Conservation (phyloP, 768 basidiomycete genomes). For the Tremella yokohamensis region DNA sequence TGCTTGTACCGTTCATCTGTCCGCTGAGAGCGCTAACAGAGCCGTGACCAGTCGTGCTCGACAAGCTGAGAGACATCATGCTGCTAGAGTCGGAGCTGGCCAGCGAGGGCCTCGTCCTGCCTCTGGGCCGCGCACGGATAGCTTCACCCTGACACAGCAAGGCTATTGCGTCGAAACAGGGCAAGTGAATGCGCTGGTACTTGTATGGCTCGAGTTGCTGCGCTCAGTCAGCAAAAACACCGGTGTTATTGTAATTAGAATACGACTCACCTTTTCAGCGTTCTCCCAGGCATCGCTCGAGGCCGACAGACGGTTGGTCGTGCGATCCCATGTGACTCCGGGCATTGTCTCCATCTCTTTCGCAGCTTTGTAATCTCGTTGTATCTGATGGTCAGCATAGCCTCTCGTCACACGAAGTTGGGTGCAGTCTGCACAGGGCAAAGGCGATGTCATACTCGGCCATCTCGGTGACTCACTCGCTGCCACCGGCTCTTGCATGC, state of each 20-base stretch:
- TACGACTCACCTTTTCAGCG: constrained; percentile 29
- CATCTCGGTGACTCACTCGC: constrained; percentile 18
- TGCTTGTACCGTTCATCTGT: neutral
- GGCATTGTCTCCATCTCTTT: constrained; percentile 37
- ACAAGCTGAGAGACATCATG: constrained; percentile 9
- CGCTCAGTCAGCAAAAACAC: neutral
- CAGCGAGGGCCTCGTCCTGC: constrained; percentile 22
- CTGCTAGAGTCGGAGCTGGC: constrained; percentile 24
- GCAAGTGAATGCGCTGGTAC: constrained; percentile 30
- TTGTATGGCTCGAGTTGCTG: constrained; percentile 31
- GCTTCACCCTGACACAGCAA: constrained; percentile 25
- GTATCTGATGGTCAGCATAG: constrained; percentile 20
- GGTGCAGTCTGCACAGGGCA: neutral
- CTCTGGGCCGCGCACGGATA: constrained; percentile 12
- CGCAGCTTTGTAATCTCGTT: constrained; percentile 35
- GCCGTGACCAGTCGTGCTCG: neutral
- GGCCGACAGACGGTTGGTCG: constrained; percentile 17
- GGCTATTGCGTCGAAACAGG: constrained; percentile 28
- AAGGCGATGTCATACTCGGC: neutral
- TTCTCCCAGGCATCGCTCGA: constrained; percentile 28
- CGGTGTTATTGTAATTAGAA: neutral
- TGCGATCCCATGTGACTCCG: constrained; percentile 33
- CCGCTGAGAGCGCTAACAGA: neutral
- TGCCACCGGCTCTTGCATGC: constrained; percentile 45
- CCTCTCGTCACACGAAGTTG: too few species aligned